Evolutionary conservation across 1,284 basidiomycete species (phyloP).

Genomic region (Veloporphyrellus conicus): DNA sequence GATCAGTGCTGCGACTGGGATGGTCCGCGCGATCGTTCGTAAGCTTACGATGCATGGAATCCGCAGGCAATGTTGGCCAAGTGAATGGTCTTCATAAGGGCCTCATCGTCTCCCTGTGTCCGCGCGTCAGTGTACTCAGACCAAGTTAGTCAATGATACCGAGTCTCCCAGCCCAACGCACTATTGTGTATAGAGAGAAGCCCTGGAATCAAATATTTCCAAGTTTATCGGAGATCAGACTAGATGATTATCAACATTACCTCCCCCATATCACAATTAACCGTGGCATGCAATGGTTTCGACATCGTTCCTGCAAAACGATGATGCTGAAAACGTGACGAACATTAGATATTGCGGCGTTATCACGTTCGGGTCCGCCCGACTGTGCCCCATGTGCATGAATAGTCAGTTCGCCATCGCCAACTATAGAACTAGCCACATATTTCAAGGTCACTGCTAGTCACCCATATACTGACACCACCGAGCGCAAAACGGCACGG

Average conservation of each 20-base stretch:
- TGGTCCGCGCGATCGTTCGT: neutral
- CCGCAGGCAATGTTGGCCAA: slow-evolving; percentile 63
- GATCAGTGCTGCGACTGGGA: neutral
- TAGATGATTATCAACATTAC: slow-evolving; percentile 27
- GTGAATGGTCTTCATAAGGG: slow-evolving; percentile 59
- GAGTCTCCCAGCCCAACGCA: slow-evolving; percentile 22
- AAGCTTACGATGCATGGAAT: slow-evolving; percentile 55
- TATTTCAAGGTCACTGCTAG: no score
- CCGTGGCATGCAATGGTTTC: slow-evolving; percentile 40
- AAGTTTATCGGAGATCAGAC: slow-evolving; percentile 2
- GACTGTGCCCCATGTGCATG: no score
- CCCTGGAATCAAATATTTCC: slow-evolving; percentile 36
- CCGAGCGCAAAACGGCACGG: neutral
- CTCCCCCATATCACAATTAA: slow-evolving; percentile 66
- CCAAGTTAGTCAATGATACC: neutral
- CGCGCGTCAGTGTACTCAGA: neutral
- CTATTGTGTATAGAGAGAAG: slow-evolving; percentile 51
- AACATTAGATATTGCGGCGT: neutral
- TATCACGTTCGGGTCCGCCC: no score
- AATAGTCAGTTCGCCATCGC: no score
- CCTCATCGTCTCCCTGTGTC: slow-evolving; percentile 53
- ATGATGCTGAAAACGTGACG: no score
- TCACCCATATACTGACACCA: no score
- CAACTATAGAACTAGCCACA: no score
- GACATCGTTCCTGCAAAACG: slow-evolving; percentile 14